Conservation (phyloP, 129 eudicot species). For the Helianthus tuberosus region DNA sequence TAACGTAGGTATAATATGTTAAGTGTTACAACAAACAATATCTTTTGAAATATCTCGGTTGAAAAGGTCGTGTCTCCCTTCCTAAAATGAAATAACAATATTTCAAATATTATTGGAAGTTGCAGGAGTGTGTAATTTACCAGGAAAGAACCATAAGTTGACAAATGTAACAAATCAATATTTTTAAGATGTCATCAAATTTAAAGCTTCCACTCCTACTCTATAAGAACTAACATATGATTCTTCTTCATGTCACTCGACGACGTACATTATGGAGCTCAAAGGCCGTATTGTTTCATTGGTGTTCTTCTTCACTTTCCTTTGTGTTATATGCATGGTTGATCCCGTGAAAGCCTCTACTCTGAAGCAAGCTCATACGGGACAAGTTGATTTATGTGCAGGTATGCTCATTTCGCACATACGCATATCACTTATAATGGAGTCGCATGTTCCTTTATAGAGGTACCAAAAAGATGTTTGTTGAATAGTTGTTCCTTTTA, state of each 20-base stretch:
- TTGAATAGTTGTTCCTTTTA: neutral
- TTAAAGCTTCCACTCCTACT: neutral
- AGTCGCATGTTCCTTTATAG: no score
- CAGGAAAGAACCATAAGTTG: neutral
- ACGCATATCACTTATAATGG: no score
- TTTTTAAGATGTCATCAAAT: neutral
- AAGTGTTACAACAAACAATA: neutral
- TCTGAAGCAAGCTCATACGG: neutral
- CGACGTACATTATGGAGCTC: slow-evolving; percentile 10
- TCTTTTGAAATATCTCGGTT: neutral
- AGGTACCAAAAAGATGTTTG: neutral
- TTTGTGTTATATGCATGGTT: neutral
- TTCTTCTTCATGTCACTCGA: neutral
- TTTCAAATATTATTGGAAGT: neutral
- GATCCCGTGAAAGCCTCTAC: neutral
- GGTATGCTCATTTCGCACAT: neutral
- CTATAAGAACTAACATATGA: slow-evolving; percentile 9
- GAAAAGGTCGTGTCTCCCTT: neutral
- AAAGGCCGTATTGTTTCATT: neutral
- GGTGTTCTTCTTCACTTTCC: neutral
- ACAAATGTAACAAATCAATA: neutral
- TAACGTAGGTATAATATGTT: no score
- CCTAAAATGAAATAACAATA: neutral
- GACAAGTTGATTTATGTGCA: neutral
- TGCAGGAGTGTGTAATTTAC: neutral